These are phyloP conservation scores for Polysphondylium violaceum DNA, from an alignment of 78 protist genomes.

Conservation along the genomic window DNA sequence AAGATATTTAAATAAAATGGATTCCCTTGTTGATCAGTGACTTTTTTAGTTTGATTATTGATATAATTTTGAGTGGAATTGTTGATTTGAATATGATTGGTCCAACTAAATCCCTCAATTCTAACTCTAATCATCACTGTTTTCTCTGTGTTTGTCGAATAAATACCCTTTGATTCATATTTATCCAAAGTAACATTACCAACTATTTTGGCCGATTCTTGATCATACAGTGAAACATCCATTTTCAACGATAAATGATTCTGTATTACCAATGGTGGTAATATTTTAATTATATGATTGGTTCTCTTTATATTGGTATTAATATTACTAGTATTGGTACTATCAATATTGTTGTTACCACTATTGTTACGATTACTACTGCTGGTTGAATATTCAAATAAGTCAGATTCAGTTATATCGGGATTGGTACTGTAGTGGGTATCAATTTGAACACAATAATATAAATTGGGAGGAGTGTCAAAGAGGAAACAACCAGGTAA, in stretches of 20 bases:
- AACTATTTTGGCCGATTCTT: conserved; percentile 2
- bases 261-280: conserved; percentile 46
- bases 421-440: conserved; percentile 6
- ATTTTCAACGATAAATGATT: conserved; percentile 9
- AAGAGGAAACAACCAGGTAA: neutral
- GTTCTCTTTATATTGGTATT: neutral
- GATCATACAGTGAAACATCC: neutral
- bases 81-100: conserved; percentile 37
- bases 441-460: conserved; percentile 35
- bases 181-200: neutral
- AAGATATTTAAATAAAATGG: neutral
- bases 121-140: conserved; percentile 24
- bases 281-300: conserved; percentile 47
- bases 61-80: conserved; percentile 30
- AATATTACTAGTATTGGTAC: neutral
- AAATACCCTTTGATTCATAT: neutral
- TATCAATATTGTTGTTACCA: neutral
- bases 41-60: conserved; percentile 31
- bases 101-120: conserved; percentile 18
- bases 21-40: neutral
- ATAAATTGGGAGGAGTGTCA: conserved; percentile 46
- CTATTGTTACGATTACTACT: neutral
- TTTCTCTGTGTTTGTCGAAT: conserved; percentile 18
- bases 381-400: conserved; percentile 14
- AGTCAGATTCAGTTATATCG: too few species aligned